These are phyloP conservation scores for Trichoderma citrinoviride DNA, from an alignment of 2,329 filamentous ascomycete species.

Conservation along the genomic window DNA sequence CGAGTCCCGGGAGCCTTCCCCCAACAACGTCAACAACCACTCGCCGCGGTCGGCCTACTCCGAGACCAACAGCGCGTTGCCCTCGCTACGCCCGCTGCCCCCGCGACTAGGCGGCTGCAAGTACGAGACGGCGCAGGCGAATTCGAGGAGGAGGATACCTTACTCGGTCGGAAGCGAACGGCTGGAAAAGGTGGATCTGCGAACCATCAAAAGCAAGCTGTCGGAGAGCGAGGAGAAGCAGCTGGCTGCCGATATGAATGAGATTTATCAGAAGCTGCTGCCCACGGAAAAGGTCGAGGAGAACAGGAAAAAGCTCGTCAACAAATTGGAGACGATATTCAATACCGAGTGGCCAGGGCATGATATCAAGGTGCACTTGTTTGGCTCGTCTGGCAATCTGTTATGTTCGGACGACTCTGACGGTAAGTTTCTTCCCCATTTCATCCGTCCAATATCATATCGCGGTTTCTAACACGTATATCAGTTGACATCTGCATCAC, in stretches of 20 bases:
- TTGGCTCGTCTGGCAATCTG: slow-evolving; percentile 96
- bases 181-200: slow-evolving; percentile 67
- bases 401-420: slow-evolving; percentile 95
- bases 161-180: slow-evolving; percentile 84
- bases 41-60: slow-evolving; percentile 90
- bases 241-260: slow-evolving; percentile 77
- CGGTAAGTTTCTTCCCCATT: slow-evolving; percentile 55
- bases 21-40: slow-evolving; percentile 70
- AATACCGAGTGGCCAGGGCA: slow-evolving; percentile 90
- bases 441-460: background rate
- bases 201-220: slow-evolving; percentile 69
- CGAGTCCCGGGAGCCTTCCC: slow-evolving; percentile 75
- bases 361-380: slow-evolving; percentile 86
- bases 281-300: slow-evolving; percentile 77
- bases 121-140: slow-evolving; percentile 82
- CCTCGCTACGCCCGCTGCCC: slow-evolving; percentile 64
- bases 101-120: slow-evolving; percentile 66
- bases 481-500: slow-evolving; percentile 97
- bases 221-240: slow-evolving; percentile 70
- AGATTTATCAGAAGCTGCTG: slow-evolving; percentile 80
- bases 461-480: slow-evolving; percentile 33
- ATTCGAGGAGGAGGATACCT: slow-evolving; percentile 81
- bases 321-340: slow-evolving; percentile 83
- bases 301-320: slow-evolving; percentile 72
- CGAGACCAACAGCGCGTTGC: slow-evolving; percentile 74